phyloP scores from a whole-genome alignment of 768 basidiomycete genomes.

The Filobasidium floriforme region DNA sequence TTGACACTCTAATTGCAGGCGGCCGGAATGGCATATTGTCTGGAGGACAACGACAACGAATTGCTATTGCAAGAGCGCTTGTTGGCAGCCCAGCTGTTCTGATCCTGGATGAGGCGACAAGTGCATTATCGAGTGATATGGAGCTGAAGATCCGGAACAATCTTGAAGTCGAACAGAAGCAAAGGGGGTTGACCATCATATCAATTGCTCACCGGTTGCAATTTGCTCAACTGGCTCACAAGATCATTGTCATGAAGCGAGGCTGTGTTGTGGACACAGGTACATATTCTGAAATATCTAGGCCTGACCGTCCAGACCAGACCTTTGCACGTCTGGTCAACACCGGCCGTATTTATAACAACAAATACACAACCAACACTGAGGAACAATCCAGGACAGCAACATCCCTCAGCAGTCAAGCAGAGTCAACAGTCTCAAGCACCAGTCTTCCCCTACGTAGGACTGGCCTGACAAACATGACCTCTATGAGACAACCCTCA shows the following conservation, averaged over 20 bases:
- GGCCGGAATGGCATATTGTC: slow-evolving; percentile 52
- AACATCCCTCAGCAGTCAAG: too few relatives aligned
- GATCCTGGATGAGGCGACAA: slow-evolving; percentile 36
- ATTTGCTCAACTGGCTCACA: slow-evolving; percentile 27
- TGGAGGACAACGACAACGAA: slow-evolving; percentile 47
- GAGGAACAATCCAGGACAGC: too few relatives aligned
- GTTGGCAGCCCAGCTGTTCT: slow-evolving; percentile 1
- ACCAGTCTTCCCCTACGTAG: too few relatives aligned
- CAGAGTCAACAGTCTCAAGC: too few relatives aligned
- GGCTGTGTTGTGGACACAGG: slow-evolving; percentile 33
- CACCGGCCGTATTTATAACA: too few relatives aligned
- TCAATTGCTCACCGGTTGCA: slow-evolving; percentile 32
- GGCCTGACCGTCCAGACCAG: too few relatives aligned
- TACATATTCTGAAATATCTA: slow-evolving; percentile 32
- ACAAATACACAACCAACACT: too few relatives aligned
- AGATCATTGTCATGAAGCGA: slow-evolving; percentile 33
- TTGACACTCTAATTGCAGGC: slow-evolving; percentile 35
- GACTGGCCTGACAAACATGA: too few relatives aligned
- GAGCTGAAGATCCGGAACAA: slow-evolving; percentile 26
- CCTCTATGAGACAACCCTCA: too few relatives aligned
- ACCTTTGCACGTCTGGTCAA: not conserved
- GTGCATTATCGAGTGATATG: slow-evolving; percentile 27
- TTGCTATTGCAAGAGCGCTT: slow-evolving; percentile 9
- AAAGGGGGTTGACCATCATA: slow-evolving; percentile 29
- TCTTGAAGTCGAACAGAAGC: slow-evolving; percentile 3